phyloP scores from a whole-genome alignment of 495 filamentous ascomycete genomes.

The Gamarada debralockiae region DNA sequence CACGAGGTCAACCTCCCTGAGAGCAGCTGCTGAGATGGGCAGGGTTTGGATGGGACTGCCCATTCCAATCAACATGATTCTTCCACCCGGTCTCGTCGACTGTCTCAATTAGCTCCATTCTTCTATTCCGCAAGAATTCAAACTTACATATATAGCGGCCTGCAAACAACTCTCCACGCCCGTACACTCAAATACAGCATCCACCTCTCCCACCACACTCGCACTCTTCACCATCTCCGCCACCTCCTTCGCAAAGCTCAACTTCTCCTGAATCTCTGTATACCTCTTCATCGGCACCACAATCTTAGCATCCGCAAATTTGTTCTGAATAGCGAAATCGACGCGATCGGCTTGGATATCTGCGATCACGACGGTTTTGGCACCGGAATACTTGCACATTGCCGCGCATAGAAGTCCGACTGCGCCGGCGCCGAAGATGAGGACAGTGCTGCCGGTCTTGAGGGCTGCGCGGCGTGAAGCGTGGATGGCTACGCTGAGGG shows the following conservation, averaged over 20 bases:
- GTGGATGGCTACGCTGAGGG: slow-evolving; percentile 76
- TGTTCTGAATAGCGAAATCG: slow-evolving; percentile 64
- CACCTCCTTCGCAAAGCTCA: slow-evolving; percentile 57
- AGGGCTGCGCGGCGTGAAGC: slow-evolving; percentile 60
- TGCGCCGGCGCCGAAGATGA: slow-evolving; percentile 79
- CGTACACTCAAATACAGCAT: slow-evolving; percentile 89
- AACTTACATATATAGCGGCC: slow-evolving; percentile 73
- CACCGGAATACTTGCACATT: slow-evolving; percentile 54
- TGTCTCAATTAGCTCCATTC: slow-evolving; percentile 23
- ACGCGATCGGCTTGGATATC: slow-evolving; percentile 75
- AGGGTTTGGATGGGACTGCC: slow-evolving; percentile 83
- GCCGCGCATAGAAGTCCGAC: slow-evolving; percentile 76
- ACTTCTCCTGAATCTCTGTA: slow-evolving; percentile 52
- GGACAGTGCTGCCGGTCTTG: slow-evolving; percentile 45
- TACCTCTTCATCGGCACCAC: slow-evolving; percentile 57
- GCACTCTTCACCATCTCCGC: slow-evolving; percentile 48
- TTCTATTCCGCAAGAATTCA: slow-evolving; percentile 1
- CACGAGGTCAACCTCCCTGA: slow-evolving; percentile 89
- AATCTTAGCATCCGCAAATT: slow-evolving; percentile 59
- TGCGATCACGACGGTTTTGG: slow-evolving; percentile 62
- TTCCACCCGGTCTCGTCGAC: slow-evolving; percentile 71
- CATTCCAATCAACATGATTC: slow-evolving; percentile 91
- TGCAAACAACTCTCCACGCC: slow-evolving; percentile 85
- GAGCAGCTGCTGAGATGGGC: slow-evolving; percentile 77
- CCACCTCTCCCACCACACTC: slow-evolving; percentile 52